These are phyloP conservation scores for Mycosarcoma maydis DNA, from an alignment of 1,284 basidiomycete genomes.

Conservation along the genomic window DNA sequence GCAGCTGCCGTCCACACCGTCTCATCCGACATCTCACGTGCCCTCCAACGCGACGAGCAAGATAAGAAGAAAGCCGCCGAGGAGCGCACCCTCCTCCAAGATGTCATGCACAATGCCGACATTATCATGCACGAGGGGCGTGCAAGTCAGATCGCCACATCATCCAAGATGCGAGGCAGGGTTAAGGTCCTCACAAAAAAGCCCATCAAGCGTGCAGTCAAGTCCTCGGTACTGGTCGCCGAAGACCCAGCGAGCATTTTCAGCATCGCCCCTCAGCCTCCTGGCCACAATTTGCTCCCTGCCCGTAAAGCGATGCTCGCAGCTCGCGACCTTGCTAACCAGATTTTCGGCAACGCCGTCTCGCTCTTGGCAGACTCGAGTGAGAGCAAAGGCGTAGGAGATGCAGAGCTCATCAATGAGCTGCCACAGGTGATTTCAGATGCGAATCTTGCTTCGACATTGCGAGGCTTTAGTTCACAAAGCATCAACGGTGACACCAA, in stretches of 20 bases:
- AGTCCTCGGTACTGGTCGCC: constrained; percentile 3
- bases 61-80: constrained; percentile 6
- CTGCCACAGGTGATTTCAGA: not conserved
- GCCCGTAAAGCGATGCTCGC: constrained; percentile 14
- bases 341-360: constrained; percentile 12
- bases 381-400: not conserved
- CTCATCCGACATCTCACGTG: constrained; percentile 7
- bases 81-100: constrained; percentile 25
- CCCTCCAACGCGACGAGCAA: constrained; percentile 6
- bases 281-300: constrained; percentile 8
- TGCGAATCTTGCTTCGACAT: too few species aligned
- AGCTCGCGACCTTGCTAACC: constrained; percentile 18
- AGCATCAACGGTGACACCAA: not conserved
- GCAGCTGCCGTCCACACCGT: constrained; percentile 14
- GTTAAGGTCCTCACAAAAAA: constrained; percentile 25
- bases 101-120: constrained; percentile 32
- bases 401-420: not conserved
- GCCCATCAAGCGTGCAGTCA: constrained; percentile 18
- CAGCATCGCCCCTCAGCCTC: not conserved
- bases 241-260: not conserved
- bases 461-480: not conserved
- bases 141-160: constrained; percentile 32
- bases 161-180: constrained; percentile 29
- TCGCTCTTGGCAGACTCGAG: not conserved
- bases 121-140: constrained; percentile 27